Evolutionary conservation across 176 grass and related monocot genomes (phyloP).

Genomic region (Musa beccarii): DNA sequence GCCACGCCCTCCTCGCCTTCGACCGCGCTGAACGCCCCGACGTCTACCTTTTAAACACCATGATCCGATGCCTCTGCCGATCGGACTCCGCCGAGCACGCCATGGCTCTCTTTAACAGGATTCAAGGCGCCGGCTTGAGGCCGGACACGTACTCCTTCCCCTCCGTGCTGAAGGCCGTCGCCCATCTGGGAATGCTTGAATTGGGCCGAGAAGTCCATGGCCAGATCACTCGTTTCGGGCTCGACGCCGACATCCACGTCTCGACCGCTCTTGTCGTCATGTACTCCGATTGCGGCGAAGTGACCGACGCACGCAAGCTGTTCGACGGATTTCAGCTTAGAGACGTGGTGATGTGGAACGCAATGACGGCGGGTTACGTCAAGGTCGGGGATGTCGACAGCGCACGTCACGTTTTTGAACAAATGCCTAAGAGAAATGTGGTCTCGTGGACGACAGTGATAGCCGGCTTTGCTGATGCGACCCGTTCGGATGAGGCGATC

Average conservation of each 20-base stretch:
- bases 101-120: slow-evolving; percentile 10
- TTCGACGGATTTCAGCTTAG: slow-evolving; percentile 43
- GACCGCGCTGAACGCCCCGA: slow-evolving; percentile 6
- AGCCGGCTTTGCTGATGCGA: slow-evolving; percentile 40
- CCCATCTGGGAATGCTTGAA: slow-evolving; percentile 18
- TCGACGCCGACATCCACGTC: slow-evolving; percentile 30
- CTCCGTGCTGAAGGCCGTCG: slow-evolving; percentile 18
- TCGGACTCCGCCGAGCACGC: slow-evolving; percentile 21
- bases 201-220: slow-evolving; percentile 31
- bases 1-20: slow-evolving; percentile 18
- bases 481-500: slow-evolving; percentile 36
- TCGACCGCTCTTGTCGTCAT: slow-evolving; percentile 36
- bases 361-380: slow-evolving; percentile 40
- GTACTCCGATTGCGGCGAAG: slow-evolving; percentile 35
- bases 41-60: slow-evolving; percentile 25
- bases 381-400: slow-evolving; percentile 35
- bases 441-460: slow-evolving; percentile 66
- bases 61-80: slow-evolving; percentile 26
- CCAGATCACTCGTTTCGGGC: slow-evolving; percentile 28
- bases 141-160: slow-evolving; percentile 32
- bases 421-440: slow-evolving; percentile 54
- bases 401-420: slow-evolving; percentile 43
- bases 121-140: slow-evolving; percentile 14
- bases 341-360: slow-evolving; percentile 58
- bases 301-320: slow-evolving; percentile 30